Evolutionary conservation across 2,329 filamentous ascomycete species (phyloP).

Genomic region (Penicillium fuscoglaucum): DNA sequence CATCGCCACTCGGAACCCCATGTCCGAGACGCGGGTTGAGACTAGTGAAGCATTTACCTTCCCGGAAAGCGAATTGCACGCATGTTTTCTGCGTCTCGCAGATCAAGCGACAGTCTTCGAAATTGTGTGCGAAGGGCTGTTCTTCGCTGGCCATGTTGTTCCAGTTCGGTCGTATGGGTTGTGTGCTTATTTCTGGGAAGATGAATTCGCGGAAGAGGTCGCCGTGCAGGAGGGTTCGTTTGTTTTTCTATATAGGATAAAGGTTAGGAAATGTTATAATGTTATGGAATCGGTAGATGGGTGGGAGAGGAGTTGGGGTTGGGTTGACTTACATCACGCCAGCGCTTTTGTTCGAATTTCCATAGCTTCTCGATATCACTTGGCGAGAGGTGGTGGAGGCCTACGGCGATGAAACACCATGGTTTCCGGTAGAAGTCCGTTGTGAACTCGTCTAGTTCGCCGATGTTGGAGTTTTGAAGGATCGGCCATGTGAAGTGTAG

Average conservation of each 20-base stretch:
- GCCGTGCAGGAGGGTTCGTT: constrained; percentile 35
- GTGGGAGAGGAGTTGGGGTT: not conserved
- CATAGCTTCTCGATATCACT: constrained; percentile 47
- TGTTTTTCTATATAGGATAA: constrained; percentile 20
- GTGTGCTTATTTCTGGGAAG: constrained; percentile 32
- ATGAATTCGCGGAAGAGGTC: constrained; percentile 42
- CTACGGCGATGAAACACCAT: constrained; percentile 53
- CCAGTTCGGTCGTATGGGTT: constrained; percentile 32
- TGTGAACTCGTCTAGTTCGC: constrained; percentile 47
- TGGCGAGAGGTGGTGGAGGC: constrained; percentile 52
- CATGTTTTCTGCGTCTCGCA: constrained; percentile 32
- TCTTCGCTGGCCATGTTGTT: constrained; percentile 39
- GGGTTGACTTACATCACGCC: constrained; percentile 58
- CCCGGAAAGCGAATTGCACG: constrained; percentile 35
- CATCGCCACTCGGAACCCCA: constrained; percentile 14
- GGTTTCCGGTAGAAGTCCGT: constrained; percentile 42
- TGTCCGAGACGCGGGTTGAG: constrained; percentile 34
- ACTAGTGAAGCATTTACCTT: constrained; percentile 33
- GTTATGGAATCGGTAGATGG: not conserved
- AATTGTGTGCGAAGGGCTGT: constrained; percentile 27
- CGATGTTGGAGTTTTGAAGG: constrained; percentile 45
- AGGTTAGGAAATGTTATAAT: not conserved
- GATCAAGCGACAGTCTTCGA: constrained; percentile 34
- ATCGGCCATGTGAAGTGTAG: constrained; percentile 52
- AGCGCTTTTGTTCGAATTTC: constrained; percentile 53